Evolutionary conservation across 2,329 filamentous ascomycete species (phyloP).

Genomic region (Madurella mycetomatis): DNA sequence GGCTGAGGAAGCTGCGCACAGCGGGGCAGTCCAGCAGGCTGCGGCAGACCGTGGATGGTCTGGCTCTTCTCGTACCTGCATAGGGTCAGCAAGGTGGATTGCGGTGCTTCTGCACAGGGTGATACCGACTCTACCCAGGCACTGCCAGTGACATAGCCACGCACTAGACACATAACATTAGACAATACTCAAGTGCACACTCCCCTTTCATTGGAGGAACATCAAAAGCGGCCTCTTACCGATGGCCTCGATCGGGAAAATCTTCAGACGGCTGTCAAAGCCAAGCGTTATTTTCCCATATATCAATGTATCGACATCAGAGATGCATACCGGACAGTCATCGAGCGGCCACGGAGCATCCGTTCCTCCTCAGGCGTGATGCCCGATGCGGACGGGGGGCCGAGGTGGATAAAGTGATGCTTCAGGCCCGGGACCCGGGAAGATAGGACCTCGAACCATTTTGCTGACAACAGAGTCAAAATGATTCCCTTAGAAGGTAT

Average conservation of each 20-base stretch:
- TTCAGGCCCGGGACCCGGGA: slow-evolving; percentile 44
- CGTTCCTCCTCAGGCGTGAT: slow-evolving; percentile 42
- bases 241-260: slow-evolving; percentile 77
- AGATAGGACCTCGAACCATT: slow-evolving; percentile 51
- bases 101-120: background rate
- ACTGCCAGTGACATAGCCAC: slow-evolving; percentile 82
- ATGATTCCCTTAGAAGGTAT: slow-evolving; percentile 52
- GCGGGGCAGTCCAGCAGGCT: slow-evolving; percentile 64
- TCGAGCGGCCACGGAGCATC: slow-evolving; percentile 60
- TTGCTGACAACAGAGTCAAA: slow-evolving; percentile 43
- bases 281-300: background rate
- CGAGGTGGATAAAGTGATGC: slow-evolving; percentile 49
- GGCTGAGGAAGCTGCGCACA: slow-evolving; percentile 65
- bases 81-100: background rate
- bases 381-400: slow-evolving; percentile 32
- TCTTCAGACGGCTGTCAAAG: slow-evolving; percentile 54
- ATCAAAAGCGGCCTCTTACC: background rate
- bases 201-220: too few species aligned
- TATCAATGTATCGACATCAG: background rate
- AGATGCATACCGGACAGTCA: slow-evolving; percentile 44
- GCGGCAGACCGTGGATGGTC: slow-evolving; percentile 73
- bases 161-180: slow-evolving; percentile 44
- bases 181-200: background rate
- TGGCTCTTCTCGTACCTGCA: slow-evolving; percentile 55
- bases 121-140: slow-evolving; percentile 64